Evolutionary conservation across 2,329 filamentous ascomycete species (phyloP), one percentile per base, ranked within the genome.

Genomic region (Ophiostoma triangulosporum): DNA sequence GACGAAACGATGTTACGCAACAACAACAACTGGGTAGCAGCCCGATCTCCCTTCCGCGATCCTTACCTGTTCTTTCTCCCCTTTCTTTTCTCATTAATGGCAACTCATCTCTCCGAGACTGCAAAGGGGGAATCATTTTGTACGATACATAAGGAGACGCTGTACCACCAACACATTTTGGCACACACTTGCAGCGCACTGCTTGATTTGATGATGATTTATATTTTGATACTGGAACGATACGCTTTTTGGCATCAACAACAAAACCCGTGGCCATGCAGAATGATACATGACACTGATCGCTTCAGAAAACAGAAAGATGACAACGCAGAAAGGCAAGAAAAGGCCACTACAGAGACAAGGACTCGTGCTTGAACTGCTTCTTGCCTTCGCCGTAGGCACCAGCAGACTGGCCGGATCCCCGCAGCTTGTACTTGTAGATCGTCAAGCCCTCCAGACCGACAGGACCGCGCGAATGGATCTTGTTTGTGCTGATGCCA

Each of bases 401-500:
- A 0, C 78, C 78, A 22, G 87, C 88, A n/a, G 83, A 75, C 60
- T 98, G 93, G 9, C 90, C 93, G 56, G 79, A 73, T 0, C 91
- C 93, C 35, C 86, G 75, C 58, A 98, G 76, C 68, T 93, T 81
- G 73, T 96, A 98, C 73, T 96, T 96, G 72, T 98, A 96, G 58
- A 97, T 97, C 65, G 88, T 95, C 66, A 98, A 69, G 0, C 93
- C 93, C 64, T 97, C 93, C 51, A 98, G 72, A 1, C 93, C 93
- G 6, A 98, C 93, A 0, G 93, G 93, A 0, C 93, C 93, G 50
- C 93, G 76, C 1, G 88, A 86, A 66, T 98, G 93, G 59, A 98
- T 95, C 74, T 97, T 98, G 74, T 96, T 98, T 50, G 93, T 98
- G 71, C 87, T 94, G 69, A 98, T 97, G 53, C 93, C 93, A 24